Evolutionary conservation across 2,329 filamentous ascomycete species (phyloP).

Genomic region (Fusarium virguliforme): DNA sequence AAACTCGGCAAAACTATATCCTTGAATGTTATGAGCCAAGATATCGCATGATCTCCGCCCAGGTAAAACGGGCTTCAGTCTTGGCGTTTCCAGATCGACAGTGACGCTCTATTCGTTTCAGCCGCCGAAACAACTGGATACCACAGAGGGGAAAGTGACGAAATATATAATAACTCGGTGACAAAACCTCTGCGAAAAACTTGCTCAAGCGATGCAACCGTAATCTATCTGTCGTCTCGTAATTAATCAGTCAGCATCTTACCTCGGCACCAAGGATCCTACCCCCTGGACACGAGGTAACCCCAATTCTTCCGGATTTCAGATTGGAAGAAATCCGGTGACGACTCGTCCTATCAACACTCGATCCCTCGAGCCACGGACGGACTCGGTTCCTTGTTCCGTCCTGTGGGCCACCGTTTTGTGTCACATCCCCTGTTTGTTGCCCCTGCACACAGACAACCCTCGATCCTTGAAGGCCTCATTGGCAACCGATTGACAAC

Average conservation of each 20-base stretch:
- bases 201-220: conserved; percentile 21
- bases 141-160: not conserved
- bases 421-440: conserved; percentile 26
- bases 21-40: not conserved
- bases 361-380: conserved; percentile 41
- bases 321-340: conserved; percentile 18
- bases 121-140: not conserved
- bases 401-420: conserved; percentile 29
- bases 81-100: conserved; percentile 26
- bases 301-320: conserved; percentile 2
- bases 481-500: too few relatives aligned
- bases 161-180: conserved; percentile 13
- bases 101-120: not conserved
- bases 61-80: conserved; percentile 7
- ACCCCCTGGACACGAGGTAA: not conserved
- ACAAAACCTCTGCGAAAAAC: not conserved
- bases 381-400: conserved; percentile 26
- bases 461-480: too few relatives aligned
- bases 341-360: conserved; percentile 23
- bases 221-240: not conserved
- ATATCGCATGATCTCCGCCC: not conserved
- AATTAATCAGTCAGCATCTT: not conserved
- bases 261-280: not conserved
- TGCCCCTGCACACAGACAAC: not conserved
- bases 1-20: not conserved